A percentile compares a stretch with the other conserved stretches of the same genome.
Evolutionary conservation across 2,329 filamentous ascomycete species (phyloP).

Genomic region (Ophiostoma himal-ulmi): DNA sequence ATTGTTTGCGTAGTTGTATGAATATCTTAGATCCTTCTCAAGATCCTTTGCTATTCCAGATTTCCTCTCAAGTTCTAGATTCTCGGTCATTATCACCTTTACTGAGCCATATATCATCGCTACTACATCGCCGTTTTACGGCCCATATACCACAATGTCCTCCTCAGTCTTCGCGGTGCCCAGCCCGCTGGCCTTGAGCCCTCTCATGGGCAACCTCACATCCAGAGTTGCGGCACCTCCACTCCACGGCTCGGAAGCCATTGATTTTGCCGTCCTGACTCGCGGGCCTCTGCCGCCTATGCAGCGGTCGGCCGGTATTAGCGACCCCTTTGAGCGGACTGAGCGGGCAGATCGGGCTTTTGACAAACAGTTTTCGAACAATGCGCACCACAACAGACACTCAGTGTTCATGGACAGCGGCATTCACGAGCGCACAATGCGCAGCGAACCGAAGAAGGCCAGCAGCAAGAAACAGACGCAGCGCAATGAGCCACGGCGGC

Average conservation of each 20-base stretch:
- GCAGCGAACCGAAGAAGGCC: background rate
- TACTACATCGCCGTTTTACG: background rate
- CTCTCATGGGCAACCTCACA: background rate
- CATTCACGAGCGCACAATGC: background rate
- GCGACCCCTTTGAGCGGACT: background rate
- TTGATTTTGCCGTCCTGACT: background rate
- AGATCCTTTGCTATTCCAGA: too few relatives aligned
- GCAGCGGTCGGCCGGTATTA: background rate
- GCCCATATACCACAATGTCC: background rate
- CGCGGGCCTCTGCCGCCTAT: background rate
- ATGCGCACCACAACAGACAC: background rate
- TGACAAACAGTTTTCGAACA: background rate
- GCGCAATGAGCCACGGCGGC: background rate
- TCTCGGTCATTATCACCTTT: background rate
- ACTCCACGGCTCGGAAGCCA: background rate
- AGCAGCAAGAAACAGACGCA: background rate
- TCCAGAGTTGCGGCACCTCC: background rate
- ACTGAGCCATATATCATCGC: background rate
- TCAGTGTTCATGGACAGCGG: background rate
- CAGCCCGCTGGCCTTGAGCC: background rate
- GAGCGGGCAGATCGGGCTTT: background rate
- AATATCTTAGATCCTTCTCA: background rate
- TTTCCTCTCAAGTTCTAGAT: background rate
- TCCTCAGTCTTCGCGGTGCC: constrained; percentile 1
- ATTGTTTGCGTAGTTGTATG: background rate